Evolutionary conservation across 139 green algal species (phyloP).

Genomic region (Trebouxia sp.): DNA sequence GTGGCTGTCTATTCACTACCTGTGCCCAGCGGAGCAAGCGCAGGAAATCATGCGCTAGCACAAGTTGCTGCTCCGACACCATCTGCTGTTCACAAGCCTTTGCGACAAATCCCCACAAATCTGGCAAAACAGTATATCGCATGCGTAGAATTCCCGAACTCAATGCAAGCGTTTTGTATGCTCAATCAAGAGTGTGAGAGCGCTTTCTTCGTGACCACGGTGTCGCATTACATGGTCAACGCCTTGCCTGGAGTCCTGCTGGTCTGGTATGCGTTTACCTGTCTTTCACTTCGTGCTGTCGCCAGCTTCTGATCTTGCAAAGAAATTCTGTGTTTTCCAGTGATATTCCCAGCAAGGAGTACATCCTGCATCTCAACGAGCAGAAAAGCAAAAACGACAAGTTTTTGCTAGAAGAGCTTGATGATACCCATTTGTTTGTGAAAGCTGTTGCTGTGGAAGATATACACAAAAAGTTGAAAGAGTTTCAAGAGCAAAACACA

Average conservation of each 20-base stretch:
- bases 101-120: too few relatives aligned
- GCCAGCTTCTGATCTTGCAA: too few relatives aligned
- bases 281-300: too few relatives aligned
- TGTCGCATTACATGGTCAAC: conserved; percentile 38
- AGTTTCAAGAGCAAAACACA: conserved; percentile 39
- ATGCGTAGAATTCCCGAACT: background rate
- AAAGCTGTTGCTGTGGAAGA: conserved; percentile 38
- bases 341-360: conserved; percentile 55
- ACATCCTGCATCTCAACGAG: conserved; percentile 52
- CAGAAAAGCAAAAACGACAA: conserved; percentile 35
- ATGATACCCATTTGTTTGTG: conserved; percentile 49
- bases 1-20: too few relatives aligned
- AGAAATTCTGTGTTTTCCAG: conserved; percentile 34
- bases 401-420: conserved; percentile 53
- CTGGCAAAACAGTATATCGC: too few relatives aligned
- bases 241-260: conserved; percentile 33
- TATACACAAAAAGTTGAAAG: conserved; percentile 37
- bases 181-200: too few relatives aligned
- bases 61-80: conserved; percentile 4
- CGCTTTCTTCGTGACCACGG: too few relatives aligned
- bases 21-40: too few relatives aligned
- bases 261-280: conserved; percentile 25
- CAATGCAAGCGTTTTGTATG: too few relatives aligned
- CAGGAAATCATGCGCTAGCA: too few relatives aligned
- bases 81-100: too few relatives aligned